Evolutionary conservation across 306 rosid species (phyloP).

Genomic region (Ceratonia siliqua): DNA sequence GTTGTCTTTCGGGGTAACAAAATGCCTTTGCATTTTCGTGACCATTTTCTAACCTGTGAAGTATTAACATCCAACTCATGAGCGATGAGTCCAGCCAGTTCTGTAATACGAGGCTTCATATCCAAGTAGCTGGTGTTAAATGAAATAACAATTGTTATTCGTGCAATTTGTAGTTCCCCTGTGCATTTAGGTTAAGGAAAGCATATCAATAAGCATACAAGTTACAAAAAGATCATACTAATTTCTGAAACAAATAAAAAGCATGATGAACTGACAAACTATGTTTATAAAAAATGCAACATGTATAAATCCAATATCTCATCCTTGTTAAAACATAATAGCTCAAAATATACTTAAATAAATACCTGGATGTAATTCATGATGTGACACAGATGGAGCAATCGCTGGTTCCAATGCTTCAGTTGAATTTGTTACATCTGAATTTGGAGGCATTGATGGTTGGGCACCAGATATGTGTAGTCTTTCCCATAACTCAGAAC

Average conservation of each 20-base stretch:
- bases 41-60: constrained; percentile 76
- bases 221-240: constrained; percentile 9
- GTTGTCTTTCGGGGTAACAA: neutral
- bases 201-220: constrained; percentile 16
- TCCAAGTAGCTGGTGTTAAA: constrained; percentile 69
- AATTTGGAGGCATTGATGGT: constrained; percentile 47
- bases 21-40: neutral
- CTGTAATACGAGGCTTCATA: constrained; percentile 67
- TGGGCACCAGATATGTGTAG: constrained; percentile 57
- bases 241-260: constrained; percentile 17
- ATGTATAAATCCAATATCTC: constrained; percentile 8
- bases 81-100: constrained; percentile 72
- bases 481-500: constrained; percentile 91
- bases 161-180: constrained; percentile 61
- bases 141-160: constrained; percentile 59
- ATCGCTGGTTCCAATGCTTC: constrained; percentile 46
- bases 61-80: constrained; percentile 60
- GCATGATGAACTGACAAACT: neutral
- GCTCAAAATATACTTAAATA: constrained; percentile 10
- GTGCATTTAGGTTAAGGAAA: constrained; percentile 35
- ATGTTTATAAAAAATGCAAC: constrained; percentile 13
- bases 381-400: constrained; percentile 61
- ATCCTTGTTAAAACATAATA: constrained; percentile 21
- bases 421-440: constrained; percentile 42
- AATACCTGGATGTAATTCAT: constrained; percentile 45